Conservation (phyloP, 345 rosid species). For the Acer yangbiense region DNA sequence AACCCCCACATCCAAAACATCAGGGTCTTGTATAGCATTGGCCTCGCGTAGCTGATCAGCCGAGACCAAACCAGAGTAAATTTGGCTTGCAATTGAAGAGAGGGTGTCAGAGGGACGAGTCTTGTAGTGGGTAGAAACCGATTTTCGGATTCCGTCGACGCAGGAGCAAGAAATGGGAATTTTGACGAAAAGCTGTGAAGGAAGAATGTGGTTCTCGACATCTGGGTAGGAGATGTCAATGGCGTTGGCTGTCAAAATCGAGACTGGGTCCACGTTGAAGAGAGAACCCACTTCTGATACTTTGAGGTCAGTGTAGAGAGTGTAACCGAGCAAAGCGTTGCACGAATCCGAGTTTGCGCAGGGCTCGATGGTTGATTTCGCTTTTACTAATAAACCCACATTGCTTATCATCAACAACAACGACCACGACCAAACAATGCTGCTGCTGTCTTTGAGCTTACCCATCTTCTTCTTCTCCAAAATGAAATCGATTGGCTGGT, state of each 20-base stretch:
- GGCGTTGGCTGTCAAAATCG: conserved; percentile 78
- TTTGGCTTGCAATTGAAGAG: conserved; percentile 55
- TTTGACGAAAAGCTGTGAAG: conserved; percentile 75
- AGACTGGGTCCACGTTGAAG: conserved; percentile 83
- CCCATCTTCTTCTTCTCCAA: conserved; percentile 33
- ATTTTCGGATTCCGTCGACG: conserved; percentile 88
- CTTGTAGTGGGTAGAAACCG: conserved; percentile 73
- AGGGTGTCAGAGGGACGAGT: conserved; percentile 83
- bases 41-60: conserved; percentile 89
- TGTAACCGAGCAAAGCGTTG: conserved; percentile 85
- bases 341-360: conserved; percentile 82
- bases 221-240: conserved; percentile 92
- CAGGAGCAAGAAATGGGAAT: conserved; percentile 85
- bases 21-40: conserved; percentile 64
- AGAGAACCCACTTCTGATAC: conserved; percentile 89
- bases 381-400: conserved; percentile 27
- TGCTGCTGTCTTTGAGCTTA: conserved; percentile 22
- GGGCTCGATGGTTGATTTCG: conserved; percentile 95
- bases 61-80: conserved; percentile 82
- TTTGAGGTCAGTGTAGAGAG: conserved; percentile 90
- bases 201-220: conserved; percentile 91
- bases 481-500: not conserved
- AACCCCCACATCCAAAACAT: conserved; percentile 73
- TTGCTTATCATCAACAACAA: conserved; percentile 35
- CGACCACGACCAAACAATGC: not conserved